Evolutionary conservation across 345 rosid species (phyloP), one percentile per base, ranked within the genome.

Genomic region (Murraya paniculata): DNA sequence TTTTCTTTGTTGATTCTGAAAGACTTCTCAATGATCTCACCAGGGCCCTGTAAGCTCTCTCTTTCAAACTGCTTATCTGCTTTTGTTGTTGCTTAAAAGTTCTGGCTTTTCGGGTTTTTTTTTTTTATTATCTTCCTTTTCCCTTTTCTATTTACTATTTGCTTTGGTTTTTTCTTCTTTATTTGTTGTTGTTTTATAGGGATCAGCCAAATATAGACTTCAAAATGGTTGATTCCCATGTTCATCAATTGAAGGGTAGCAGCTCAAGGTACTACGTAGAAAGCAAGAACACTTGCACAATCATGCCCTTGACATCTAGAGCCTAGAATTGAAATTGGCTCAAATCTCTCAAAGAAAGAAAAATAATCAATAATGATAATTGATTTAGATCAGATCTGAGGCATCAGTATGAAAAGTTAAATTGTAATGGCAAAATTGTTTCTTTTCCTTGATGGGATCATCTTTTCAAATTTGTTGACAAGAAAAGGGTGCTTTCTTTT

Each of bases 241-340:
- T 92, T 66, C 99, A 95, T 86, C 99, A 95, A 83, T 86, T 92
- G 80, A 95, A 95, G 87, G 99, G 99, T 78, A 95, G 99, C 85
- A 95, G 99, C 78, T 90, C 99, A 72, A 95, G 99, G 98, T 95
- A 85, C 70, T 3, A 45, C 13, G 11, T 18, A 45, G 50, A 45
- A 45, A 45, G 50, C 50, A 45, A 2, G 3, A 45, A 13, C 50
- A 45, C 18, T 45, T 3, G 50, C 50, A 45, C 50, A 13, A 45
- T 45, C 16, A 45, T 11, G 50, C 18, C 50, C 18, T 45, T 11
- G 50, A 13, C 57, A 16, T 53, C 57, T 53, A 2, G 57, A 18
- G n/a, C 57, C 16, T 30, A 6, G 22, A 14, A 62, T 30, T 62
- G 67, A 14, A 6, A 41, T 14, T 16, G 11, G 19, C 31, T 48